Conservation (phyloP, 1,284 basidiomycete genomes). For the Marasmius fiardii region DNA sequence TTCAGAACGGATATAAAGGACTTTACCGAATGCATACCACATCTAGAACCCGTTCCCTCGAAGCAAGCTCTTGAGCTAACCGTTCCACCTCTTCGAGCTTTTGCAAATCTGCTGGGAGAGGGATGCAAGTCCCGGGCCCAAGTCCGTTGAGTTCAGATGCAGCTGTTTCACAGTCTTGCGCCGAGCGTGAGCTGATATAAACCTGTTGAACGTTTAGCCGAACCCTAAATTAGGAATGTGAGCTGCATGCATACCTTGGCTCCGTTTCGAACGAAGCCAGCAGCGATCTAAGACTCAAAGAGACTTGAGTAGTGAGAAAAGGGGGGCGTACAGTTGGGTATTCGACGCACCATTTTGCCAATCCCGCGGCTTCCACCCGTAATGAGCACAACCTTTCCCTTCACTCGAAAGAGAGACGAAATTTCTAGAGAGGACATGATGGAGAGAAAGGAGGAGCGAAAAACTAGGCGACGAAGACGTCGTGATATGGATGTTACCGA, state of each 20-base stretch:
- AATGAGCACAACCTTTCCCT: slow-evolving; percentile 60
- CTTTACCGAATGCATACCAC: slow-evolving; percentile 25
- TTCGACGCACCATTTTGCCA: slow-evolving; percentile 59
- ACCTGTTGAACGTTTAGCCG: slow-evolving; percentile 38
- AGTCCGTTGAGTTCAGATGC: slow-evolving; percentile 51
- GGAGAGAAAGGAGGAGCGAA: background rate
- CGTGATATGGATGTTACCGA: background rate
- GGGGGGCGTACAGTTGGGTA: background rate
- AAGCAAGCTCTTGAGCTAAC: slow-evolving; percentile 48
- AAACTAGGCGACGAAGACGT: background rate
- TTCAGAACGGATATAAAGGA: background rate
- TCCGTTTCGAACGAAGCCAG: slow-evolving; percentile 64
- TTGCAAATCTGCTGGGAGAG: slow-evolving; percentile 61
- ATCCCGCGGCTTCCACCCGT: slow-evolving; percentile 74
- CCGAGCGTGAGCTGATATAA: slow-evolving; percentile 66
- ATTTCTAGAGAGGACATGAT: slow-evolving; percentile 33
- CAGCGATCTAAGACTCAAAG: slow-evolving; percentile 32
- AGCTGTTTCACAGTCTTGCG: slow-evolving; percentile 53
- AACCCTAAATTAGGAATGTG: background rate
- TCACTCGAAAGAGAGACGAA: slow-evolving; percentile 52
- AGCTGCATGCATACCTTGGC: slow-evolving; percentile 41
- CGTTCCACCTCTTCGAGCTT: slow-evolving; percentile 55
- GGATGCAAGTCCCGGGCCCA: slow-evolving; percentile 55
- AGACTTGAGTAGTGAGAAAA: background rate
- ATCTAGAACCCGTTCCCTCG: slow-evolving; percentile 52